phyloP scores from a whole-genome alignment of 2,329 filamentous ascomycete genomes.

The Microcyclosporella mali region DNA sequence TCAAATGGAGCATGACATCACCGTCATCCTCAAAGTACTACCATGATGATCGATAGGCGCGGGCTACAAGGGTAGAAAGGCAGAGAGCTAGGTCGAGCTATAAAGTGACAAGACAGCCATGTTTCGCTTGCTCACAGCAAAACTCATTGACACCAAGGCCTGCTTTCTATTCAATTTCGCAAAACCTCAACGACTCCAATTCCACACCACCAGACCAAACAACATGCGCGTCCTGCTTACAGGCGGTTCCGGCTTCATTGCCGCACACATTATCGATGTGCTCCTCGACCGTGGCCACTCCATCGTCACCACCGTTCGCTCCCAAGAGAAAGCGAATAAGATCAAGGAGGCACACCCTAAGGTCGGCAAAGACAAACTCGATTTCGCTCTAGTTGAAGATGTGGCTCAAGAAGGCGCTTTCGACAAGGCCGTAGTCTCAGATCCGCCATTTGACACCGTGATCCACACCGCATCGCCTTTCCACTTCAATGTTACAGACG shows the following conservation, averaged over 20 bases:
- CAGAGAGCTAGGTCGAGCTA: background rate
- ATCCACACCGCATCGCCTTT: conserved; percentile 71
- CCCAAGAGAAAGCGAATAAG: conserved; percentile 55
- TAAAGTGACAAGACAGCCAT: background rate
- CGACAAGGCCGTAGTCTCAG: conserved; percentile 52
- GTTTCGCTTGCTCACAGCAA: conserved; percentile 3
- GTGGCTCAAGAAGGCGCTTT: conserved; percentile 66
- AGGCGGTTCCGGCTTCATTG: conserved; percentile 59
- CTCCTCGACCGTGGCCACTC: conserved; percentile 52
- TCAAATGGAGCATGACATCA: conserved; percentile 5
- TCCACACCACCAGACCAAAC: conserved; percentile 4
- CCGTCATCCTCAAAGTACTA: background rate
- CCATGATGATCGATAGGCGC: no score
- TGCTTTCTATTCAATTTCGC: no score
- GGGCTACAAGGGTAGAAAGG: background rate
- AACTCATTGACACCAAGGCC: no score
- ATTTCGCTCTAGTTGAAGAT: conserved; percentile 64
- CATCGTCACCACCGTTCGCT: conserved; percentile 58
- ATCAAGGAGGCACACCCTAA: conserved; percentile 51
- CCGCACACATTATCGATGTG: conserved; percentile 57
- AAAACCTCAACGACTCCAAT: background rate
- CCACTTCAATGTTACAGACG: conserved; percentile 65
- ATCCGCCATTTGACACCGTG: conserved; percentile 64
- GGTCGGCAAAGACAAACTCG: conserved; percentile 51
- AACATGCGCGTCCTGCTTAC: conserved; percentile 33